Percentiles rank a stretch among this genome's conserved stretches.
Conservation (phyloP, 1,139 yeast species). For the Pichia sp. region DNA sequence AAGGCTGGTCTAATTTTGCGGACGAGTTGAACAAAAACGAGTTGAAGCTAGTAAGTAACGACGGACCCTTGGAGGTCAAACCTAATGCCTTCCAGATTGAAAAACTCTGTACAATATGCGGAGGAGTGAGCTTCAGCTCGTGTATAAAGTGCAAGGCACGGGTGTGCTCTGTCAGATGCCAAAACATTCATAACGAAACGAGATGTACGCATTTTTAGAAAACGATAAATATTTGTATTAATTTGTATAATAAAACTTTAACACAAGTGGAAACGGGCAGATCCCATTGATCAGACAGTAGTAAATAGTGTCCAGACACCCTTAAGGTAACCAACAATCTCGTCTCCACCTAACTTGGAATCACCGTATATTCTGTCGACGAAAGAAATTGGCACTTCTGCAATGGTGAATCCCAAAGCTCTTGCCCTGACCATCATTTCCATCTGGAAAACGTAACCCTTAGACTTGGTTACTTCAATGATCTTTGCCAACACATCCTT, state of each 20-base stretch:
- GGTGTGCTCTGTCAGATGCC: conserved; percentile 39
- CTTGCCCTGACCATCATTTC: conserved; percentile 87
- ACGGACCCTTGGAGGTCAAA: conserved; percentile 25
- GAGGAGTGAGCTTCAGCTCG: conserved; percentile 37
- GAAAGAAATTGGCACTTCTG: conserved; percentile 76
- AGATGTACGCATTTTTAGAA: conserved; percentile 33
- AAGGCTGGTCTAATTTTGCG: conserved; percentile 37
- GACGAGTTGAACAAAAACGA: conserved; percentile 36
- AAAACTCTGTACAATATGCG: conserved; percentile 43
- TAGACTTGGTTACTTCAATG: conserved; percentile 66
- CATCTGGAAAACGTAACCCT: conserved; percentile 87
- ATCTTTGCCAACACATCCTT: conserved; percentile 64
- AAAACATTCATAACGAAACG: conserved; percentile 39
- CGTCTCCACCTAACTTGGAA: conserved; percentile 78
- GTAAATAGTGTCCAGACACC: conserved; percentile 73
- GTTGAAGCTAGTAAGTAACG: conserved; percentile 21
- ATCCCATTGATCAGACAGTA: background rate
- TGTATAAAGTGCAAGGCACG: conserved; percentile 39
- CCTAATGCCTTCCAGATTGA: conserved; percentile 34
- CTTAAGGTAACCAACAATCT: conserved; percentile 71
- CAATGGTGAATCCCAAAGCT: conserved; percentile 64
- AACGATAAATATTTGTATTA: background rate
- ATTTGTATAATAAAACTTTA: background rate
- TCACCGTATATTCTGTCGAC: conserved; percentile 82
- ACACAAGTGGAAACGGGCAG: background rate